A percentile compares a stretch with the other conserved stretches of the same genome.
phyloP scores from a whole-genome alignment of 345 rosid genomes.

The Acer negundo region DNA sequence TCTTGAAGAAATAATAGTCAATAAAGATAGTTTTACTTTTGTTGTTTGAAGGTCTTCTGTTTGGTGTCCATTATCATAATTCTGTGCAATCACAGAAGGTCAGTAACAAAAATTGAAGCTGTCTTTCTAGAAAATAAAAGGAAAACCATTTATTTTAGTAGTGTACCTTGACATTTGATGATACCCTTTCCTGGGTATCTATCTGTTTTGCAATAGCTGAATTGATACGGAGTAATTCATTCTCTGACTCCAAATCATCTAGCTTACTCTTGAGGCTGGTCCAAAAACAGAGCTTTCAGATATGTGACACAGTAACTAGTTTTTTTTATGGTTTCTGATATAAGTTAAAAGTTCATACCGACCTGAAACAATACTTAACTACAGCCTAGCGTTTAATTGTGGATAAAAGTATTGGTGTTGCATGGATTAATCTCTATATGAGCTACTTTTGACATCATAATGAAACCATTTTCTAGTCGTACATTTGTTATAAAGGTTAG shows the following conservation, averaged over 20 bases:
- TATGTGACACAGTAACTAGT: background rate
- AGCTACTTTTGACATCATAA: background rate
- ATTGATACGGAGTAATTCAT: conserved; percentile 46
- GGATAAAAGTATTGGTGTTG: background rate
- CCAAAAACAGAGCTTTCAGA: conserved; percentile 7
- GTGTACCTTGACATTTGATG: conserved; percentile 38
- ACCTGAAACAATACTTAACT: conserved; percentile 8
- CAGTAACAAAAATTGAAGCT: conserved; percentile 12
- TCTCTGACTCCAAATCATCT: conserved; percentile 47
- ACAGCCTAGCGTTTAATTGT: background rate
- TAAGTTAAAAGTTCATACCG: background rate
- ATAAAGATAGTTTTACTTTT: conserved; percentile 33
- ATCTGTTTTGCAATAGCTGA: conserved; percentile 34
- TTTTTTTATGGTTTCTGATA: conserved; percentile 5
- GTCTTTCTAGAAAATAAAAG: background rate
- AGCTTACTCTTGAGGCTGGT: conserved; percentile 50
- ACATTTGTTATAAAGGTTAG: background rate
- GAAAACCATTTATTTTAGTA: background rate
- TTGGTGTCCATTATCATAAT: conserved; percentile 43
- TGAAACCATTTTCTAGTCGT: background rate
- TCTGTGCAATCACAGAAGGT: conserved; percentile 36
- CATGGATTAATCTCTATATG: background rate
- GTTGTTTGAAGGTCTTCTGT: conserved; percentile 37
- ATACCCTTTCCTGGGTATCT: conserved; percentile 28
- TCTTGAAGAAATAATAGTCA: conserved; percentile 1